Percentiles rank a stretch among this genome's conserved stretches.
phyloP scores from a whole-genome alignment of 805 yeast genomes.

The Alloascoidea hylecoeti region DNA sequence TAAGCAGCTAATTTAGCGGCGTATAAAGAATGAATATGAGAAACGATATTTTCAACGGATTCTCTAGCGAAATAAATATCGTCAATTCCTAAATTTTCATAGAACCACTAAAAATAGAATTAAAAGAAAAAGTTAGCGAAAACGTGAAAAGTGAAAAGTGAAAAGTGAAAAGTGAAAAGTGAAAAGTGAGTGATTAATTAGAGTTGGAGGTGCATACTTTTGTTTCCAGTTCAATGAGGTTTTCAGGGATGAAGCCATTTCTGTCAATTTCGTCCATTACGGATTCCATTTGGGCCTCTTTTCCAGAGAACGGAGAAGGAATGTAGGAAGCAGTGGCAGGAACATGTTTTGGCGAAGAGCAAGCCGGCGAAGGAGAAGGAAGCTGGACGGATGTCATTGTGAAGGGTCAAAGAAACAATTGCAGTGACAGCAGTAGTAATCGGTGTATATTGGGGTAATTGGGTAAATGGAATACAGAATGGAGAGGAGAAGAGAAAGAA shows the following conservation, averaged over 20 bases:
- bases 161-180: background rate
- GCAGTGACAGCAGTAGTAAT: no score
- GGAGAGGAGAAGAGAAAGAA: no score
- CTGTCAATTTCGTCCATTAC: slow-evolving; percentile 74
- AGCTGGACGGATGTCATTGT: no score
- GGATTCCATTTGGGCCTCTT: slow-evolving; percentile 62
- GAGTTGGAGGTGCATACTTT: no score
- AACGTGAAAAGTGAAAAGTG: slow-evolving; percentile 1
- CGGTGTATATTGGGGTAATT: no score
- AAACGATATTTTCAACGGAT: slow-evolving; percentile 63
- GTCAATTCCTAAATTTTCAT: slow-evolving; percentile 76
- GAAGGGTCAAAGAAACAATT: no score
- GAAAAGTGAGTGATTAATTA: slow-evolving; percentile 1
- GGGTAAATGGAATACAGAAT: no score
- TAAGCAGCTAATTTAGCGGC: slow-evolving; percentile 88
- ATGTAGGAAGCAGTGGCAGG: slow-evolving; percentile 41
- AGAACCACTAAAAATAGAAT: slow-evolving; percentile 48
- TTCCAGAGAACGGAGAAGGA: slow-evolving; percentile 64
- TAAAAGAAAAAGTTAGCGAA: background rate
- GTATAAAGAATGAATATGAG: slow-evolving; percentile 77
- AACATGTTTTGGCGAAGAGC: no score
- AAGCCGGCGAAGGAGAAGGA: no score
- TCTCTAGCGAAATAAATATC: slow-evolving; percentile 87
- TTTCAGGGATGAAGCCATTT: slow-evolving; percentile 82
- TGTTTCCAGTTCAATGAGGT: slow-evolving; percentile 73